A percentile compares a stretch with the other conserved stretches of the same genome.
These are phyloP conservation scores for Pseudogymnoascus pannorum DNA, from an alignment of 2,329 filamentous ascomycete species.

Conservation along the genomic window DNA sequence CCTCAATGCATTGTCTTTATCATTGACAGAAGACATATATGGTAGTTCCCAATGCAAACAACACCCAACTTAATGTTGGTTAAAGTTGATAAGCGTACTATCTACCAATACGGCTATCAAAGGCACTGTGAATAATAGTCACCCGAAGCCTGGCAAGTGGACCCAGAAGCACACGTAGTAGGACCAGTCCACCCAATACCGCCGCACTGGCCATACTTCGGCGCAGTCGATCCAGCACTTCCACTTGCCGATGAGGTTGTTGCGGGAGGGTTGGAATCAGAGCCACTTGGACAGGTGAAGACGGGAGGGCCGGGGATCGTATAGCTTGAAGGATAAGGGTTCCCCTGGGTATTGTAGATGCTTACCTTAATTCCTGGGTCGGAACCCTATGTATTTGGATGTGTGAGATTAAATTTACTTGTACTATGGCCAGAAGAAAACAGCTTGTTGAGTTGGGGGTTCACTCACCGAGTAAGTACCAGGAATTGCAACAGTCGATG, in stretches of 20 bases:
- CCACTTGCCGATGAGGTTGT: background rate
- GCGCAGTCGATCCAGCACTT: background rate
- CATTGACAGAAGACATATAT: background rate
- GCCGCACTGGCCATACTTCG: slow-evolving; percentile 10
- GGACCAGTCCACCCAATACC: slow-evolving; percentile 7
- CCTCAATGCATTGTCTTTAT: too few relatives aligned
- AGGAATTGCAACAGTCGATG: slow-evolving; percentile 37
- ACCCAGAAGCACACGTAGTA: slow-evolving; percentile 8
- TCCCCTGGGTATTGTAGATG: slow-evolving; percentile 31
- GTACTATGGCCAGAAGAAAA: background rate
- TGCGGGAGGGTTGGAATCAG: background rate
- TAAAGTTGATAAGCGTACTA: background rate
- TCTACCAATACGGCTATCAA: background rate
- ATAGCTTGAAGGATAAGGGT: slow-evolving; percentile 35
- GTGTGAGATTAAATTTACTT: background rate
- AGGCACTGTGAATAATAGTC: slow-evolving; percentile 18
- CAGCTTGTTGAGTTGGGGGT: background rate
- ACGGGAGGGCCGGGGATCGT: slow-evolving; percentile 35
- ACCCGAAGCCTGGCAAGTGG: slow-evolving; percentile 16
- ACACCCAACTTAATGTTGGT: background rate
- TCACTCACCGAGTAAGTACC: slow-evolving; percentile 38
- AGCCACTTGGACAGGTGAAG: slow-evolving; percentile 19
- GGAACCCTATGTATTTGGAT: slow-evolving; percentile 5
- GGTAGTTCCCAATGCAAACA: background rate
- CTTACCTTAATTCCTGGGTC: slow-evolving; percentile 33